These are phyloP conservation scores for Carnegiea gigantea DNA, from an alignment of 179 eudicot species.

Conservation along the genomic window DNA sequence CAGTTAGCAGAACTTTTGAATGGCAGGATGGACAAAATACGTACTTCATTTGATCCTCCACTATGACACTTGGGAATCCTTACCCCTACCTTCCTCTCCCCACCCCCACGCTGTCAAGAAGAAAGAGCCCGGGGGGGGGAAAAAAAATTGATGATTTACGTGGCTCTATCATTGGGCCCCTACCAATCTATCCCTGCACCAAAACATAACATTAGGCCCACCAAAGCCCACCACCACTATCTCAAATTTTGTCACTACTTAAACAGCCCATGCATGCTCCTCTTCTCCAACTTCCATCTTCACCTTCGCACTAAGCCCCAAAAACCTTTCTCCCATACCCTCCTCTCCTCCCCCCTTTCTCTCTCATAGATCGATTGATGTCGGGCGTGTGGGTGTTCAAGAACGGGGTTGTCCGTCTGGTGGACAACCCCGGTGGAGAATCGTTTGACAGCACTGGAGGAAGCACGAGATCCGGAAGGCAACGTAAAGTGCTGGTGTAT, in stretches of 20 bases:
- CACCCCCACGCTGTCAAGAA: too few relatives aligned
- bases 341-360: neutral
- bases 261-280: neutral
- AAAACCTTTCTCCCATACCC: too few relatives aligned
- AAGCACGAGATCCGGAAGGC: neutral
- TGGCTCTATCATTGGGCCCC: slow-evolving; percentile 23
- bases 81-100: too few relatives aligned
- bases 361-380: slow-evolving; percentile 16
- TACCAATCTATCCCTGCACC: slow-evolving; percentile 23
- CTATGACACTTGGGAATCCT: neutral
- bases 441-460: too few relatives aligned
- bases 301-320: neutral
- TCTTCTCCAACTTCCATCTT: neutral
- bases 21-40: neutral
- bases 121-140: too few relatives aligned
- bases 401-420: slow-evolving; percentile 42
- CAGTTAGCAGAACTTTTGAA: neutral
- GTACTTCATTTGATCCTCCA: neutral
- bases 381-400: slow-evolving; percentile 52
- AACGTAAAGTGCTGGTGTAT: slow-evolving; percentile 37
- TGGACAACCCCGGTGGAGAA: slow-evolving; percentile 36
- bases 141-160: too few relatives aligned
- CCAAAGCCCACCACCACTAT: slow-evolving; percentile 19
- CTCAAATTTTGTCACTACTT: slow-evolving; percentile 10
- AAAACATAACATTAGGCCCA: slow-evolving; percentile 19